Conservation (phyloP, 768 basidiomycete genomes). For the Xerocomellus intermedius region DNA sequence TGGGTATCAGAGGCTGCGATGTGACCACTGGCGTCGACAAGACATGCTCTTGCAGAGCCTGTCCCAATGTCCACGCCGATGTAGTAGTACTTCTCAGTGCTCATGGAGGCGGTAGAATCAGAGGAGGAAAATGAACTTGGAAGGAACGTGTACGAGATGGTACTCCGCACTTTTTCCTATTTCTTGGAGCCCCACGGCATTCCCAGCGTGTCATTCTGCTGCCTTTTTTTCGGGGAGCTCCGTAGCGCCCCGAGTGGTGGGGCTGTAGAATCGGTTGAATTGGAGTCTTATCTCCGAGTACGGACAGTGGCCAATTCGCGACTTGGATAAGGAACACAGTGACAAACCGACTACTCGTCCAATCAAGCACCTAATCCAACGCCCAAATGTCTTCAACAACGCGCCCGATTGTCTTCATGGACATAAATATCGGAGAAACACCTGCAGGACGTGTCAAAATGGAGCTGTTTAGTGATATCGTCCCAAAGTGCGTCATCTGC, state of each 20-base stretch:
- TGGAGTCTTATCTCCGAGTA: not conserved
- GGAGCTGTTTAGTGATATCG: constrained; percentile 95
- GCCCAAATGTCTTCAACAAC: constrained; percentile 44
- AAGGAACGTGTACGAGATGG: constrained; percentile 4
- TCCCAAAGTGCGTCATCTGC: constrained; percentile 70
- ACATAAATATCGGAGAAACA: constrained; percentile 94
- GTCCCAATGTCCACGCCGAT: constrained; percentile 88
- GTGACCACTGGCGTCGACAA: constrained; percentile 67
- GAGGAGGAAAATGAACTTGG: not conserved
- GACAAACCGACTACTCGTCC: not conserved
- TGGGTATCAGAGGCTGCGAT: constrained; percentile 78
- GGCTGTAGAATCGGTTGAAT: not conserved
- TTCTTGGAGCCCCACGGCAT: not conserved
- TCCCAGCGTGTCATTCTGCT: not conserved
- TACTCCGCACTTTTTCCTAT: constrained; percentile 11
- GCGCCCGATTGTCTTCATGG: constrained; percentile 95
- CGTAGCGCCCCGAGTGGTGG: not conserved
- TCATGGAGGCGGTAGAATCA: constrained; percentile 29
- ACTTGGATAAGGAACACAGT: not conserved
- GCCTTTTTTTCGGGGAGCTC: constrained; percentile 4
- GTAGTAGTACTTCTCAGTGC: constrained; percentile 46
- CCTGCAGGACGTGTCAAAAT: constrained; percentile 95
- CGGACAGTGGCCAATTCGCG: not conserved
- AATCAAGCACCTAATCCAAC: not conserved
- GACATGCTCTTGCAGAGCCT: constrained; percentile 85